Conservation (phyloP, 1,284 basidiomycete genomes). For the Apiotrichum gamsii region DNA sequence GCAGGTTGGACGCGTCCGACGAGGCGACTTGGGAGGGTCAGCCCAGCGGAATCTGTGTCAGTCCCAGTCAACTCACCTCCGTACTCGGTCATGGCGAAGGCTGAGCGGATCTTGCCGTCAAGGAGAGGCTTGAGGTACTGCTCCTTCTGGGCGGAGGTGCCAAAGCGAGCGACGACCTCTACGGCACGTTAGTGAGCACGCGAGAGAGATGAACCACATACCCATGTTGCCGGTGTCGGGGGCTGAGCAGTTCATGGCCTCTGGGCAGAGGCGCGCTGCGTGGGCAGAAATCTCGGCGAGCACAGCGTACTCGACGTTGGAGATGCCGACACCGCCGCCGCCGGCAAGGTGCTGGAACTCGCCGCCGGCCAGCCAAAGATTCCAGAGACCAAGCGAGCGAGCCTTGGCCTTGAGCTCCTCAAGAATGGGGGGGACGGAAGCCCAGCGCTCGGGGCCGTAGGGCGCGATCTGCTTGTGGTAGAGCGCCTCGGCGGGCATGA, state of each 20-base stretch:
- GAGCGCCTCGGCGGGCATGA: slow-evolving; percentile 69
- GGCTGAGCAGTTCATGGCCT: slow-evolving; percentile 85
- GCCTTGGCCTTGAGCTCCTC: slow-evolving; percentile 84
- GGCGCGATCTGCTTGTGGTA: slow-evolving; percentile 76
- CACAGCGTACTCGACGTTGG: slow-evolving; percentile 89
- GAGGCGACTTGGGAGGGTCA: slow-evolving; percentile 78
- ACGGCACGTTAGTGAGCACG: too few species aligned
- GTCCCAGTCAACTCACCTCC: slow-evolving; percentile 60
- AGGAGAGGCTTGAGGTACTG: slow-evolving; percentile 83
- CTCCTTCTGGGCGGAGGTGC: slow-evolving; percentile 78
- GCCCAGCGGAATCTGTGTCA: too few species aligned
- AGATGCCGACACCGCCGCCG: slow-evolving; percentile 71
- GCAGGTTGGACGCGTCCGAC: slow-evolving; percentile 93
- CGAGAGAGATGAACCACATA: slow-evolving; percentile 44
- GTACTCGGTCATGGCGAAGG: slow-evolving; percentile 92
- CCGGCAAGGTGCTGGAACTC: slow-evolving; percentile 68
- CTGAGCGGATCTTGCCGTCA: slow-evolving; percentile 86
- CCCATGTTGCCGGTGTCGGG: slow-evolving; percentile 96
- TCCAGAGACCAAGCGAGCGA: slow-evolving; percentile 85
- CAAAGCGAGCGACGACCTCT: slow-evolving; percentile 96
- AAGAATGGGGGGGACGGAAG: slow-evolving; percentile 70
- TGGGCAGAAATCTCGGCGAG: slow-evolving; percentile 94
- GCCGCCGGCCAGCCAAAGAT: slow-evolving; percentile 87
- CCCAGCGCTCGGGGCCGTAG: slow-evolving; percentile 73
- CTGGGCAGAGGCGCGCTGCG: slow-evolving; percentile 70